Base-by-base conservation (phyloP, 2,329 filamentous ascomycete species). In the Sporothrix luriei region DNA sequence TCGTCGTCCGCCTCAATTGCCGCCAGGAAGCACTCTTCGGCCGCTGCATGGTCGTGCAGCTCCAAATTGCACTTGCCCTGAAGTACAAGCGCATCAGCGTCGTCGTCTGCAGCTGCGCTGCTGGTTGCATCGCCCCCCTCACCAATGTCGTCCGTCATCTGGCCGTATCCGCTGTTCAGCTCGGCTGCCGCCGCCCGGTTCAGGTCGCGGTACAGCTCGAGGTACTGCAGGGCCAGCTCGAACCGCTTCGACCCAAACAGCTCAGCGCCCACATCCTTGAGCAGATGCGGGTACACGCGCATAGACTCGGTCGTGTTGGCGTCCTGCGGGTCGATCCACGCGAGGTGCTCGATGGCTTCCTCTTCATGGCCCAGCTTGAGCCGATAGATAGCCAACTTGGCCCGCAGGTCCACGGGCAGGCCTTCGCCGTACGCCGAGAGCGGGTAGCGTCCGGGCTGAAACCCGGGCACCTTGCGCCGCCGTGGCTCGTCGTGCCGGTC, bases 371-470 rank as follows among this genome's bases (percentile, higher is more conserved):
- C 88, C 71, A 92, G 82, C 69, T 88, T 89, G 48, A 97, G 80
- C n/a, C 95, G 88, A 76, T 93, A 94, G 4, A 94, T 82, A 3
- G 92, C 94, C 72, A 99, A 82, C 76, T 94, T 95, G 40, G 92
- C 87, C 24, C 94, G 89, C 54, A 99, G 82, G 74, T 97, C 93
- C 5, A 94, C 78, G 0, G 94, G 94, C 51, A 97, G 82, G 1
- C 89, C 88, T 51, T 84, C 78, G 0, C 92, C 93, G 77, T 97
- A 97, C 0, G 84, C 81, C 6, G 84, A 82, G 4, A 80, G 76
- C 1, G 84, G 81, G 76, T 87, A 87, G 57, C 79, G 79, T 3
- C 80, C 84, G 4, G 84, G 81, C 10, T 83, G 79, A 76, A 91
- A 97, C 1, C 85, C 85, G 2, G 85, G 78, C 5, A 91, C 84